phyloP scores from a whole-genome alignment of 495 filamentous ascomycete genomes.

The Podospora didyma region DNA sequence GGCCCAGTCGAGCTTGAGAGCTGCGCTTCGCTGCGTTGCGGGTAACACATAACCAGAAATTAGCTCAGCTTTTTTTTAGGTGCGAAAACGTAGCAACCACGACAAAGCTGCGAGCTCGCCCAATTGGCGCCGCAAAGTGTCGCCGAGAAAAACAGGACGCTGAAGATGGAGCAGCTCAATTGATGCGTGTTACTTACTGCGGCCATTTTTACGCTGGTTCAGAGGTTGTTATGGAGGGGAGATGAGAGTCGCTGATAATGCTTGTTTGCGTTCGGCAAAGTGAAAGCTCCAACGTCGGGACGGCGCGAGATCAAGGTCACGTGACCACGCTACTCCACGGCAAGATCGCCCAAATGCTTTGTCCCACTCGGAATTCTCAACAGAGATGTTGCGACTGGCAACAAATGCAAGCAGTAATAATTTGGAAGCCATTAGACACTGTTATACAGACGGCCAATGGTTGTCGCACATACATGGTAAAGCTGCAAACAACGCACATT shows the following conservation, averaged over 20 bases:
- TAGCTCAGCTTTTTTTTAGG: conserved; percentile 37
- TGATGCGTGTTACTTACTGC: conserved; percentile 64
- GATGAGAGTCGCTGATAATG: conserved; percentile 37
- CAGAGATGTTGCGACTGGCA: too few relatives aligned
- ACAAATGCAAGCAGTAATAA: too few relatives aligned
- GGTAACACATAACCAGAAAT: too few relatives aligned
- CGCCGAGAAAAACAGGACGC: background rate
- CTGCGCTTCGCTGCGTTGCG: conserved; percentile 80
- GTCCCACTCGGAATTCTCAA: background rate
- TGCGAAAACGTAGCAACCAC: background rate
- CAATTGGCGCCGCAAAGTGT: background rate
- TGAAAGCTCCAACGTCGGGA: conserved; percentile 21
- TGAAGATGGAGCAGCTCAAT: conserved; percentile 8
- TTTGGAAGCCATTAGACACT: too few relatives aligned
- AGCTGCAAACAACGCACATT: too few relatives aligned
- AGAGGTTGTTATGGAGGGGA: conserved; percentile 42
- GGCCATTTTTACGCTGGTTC: conserved; percentile 71
- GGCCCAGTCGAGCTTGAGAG: conserved; percentile 98
- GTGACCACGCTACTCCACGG: conserved; percentile 16
- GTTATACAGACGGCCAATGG: too few relatives aligned
- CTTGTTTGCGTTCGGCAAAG: conserved; percentile 26
- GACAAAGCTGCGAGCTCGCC: background rate
- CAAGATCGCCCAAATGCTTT: background rate
- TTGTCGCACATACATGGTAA: too few relatives aligned
- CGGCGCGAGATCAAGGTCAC: conserved; percentile 19